These are phyloP conservation scores for Lachnellula cervina DNA, from an alignment of 2,329 filamentous ascomycete species.

Conservation along the genomic window DNA sequence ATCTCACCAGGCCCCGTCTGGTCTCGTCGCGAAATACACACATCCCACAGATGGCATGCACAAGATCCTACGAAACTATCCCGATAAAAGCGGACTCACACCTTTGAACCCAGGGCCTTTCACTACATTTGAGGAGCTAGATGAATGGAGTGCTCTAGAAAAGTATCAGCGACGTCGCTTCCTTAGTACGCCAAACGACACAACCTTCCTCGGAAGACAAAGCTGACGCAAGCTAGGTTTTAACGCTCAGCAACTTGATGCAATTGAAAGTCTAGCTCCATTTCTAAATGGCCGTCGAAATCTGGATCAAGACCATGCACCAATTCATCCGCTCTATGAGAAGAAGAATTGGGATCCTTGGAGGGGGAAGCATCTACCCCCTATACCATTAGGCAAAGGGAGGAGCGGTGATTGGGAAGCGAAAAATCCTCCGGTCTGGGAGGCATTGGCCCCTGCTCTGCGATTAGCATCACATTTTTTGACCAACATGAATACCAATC, in stretches of 20 bases:
- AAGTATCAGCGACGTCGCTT: background rate
- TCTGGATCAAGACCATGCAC: background rate
- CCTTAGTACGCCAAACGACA: background rate
- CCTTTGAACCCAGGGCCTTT: background rate
- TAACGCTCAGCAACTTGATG: background rate
- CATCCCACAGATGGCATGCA: background rate
- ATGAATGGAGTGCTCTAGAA: background rate
- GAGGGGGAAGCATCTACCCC: background rate
- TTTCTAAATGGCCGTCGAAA: background rate
- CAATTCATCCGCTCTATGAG: background rate
- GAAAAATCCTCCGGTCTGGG: background rate
- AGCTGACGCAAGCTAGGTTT: background rate
- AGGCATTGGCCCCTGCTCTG: background rate
- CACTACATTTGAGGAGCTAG: background rate
- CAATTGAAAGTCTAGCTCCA: background rate
- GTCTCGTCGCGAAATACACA: background rate
- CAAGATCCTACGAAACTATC: background rate
- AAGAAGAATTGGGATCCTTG: background rate
- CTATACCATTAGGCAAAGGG: background rate
- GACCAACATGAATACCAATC: background rate
- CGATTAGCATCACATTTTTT: background rate
- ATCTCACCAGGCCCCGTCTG: background rate
- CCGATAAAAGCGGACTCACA: background rate
- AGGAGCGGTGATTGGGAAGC: background rate
- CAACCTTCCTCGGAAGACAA: background rate